These are phyloP conservation scores for Phytophthora colocasiae DNA, from an alignment of 352 stramenopile species.

Conservation along the genomic window DNA sequence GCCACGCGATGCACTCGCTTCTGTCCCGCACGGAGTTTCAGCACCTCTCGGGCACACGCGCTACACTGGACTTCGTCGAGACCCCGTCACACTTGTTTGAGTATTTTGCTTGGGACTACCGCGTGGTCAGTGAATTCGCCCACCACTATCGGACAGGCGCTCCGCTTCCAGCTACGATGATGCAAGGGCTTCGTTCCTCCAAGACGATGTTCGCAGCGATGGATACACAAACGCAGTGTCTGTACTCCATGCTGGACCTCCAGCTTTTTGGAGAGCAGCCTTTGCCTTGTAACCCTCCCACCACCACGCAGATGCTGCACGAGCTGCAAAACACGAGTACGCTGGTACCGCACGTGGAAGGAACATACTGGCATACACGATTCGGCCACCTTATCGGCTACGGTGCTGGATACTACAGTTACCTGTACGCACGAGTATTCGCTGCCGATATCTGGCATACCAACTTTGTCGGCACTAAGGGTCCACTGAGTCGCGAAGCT, in stretches of 20 bases:
- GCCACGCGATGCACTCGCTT: constrained; percentile 97
- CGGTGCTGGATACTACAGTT: constrained; percentile 92
- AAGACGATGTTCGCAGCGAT: constrained; percentile 93
- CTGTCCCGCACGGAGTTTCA: constrained; percentile 97
- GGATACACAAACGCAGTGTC: constrained; percentile 87
- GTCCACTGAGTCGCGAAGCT: constrained; percentile 62
- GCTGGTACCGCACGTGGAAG: constrained; percentile 78
- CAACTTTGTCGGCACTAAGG: constrained; percentile 61
- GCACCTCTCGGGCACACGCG: constrained; percentile 96
- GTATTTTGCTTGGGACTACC: constrained; percentile 95
- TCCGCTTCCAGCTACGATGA: constrained; percentile 80
- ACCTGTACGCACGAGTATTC: constrained; percentile 92
- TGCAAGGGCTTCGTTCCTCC: constrained; percentile 69
- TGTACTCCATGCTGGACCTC: constrained; percentile 86
- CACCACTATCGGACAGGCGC: constrained; percentile 84
- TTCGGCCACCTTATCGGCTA: constrained; percentile 93
- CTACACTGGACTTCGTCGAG: constrained; percentile 95
- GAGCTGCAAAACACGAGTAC: constrained; percentile 78
- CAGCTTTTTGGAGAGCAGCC: constrained; percentile 73
- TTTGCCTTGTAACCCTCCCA: constrained; percentile 44
- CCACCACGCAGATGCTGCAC: constrained; percentile 65
- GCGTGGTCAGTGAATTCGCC: constrained; percentile 87
- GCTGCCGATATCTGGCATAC: constrained; percentile 89
- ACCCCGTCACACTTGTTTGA: constrained; percentile 98
- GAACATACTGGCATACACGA: constrained; percentile 85